phyloP scores from a whole-genome alignment of 2,329 filamentous ascomycete species.

The Ampelomyces quisqualis region DNA sequence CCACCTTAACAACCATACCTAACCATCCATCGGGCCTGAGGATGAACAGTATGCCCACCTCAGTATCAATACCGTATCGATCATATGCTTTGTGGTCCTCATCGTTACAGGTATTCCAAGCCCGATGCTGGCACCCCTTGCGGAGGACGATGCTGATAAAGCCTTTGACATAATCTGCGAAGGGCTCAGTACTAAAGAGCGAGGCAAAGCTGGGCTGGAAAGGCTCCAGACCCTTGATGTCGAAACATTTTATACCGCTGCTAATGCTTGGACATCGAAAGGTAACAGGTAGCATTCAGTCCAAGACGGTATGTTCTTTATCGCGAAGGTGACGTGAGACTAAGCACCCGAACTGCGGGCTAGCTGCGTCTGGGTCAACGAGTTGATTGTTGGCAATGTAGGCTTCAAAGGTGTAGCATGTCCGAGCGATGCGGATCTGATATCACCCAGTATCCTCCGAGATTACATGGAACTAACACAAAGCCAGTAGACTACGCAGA shows the following conservation, averaged over 20 bases:
- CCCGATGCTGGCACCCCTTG: conserved; percentile 12
- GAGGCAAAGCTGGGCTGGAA: conserved; percentile 10
- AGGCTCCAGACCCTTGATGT: conserved; percentile 12
- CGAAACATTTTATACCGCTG: conserved; percentile 15
- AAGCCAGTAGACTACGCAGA: conserved; percentile 8
- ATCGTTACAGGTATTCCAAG: conserved; percentile 38
- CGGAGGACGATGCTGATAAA: conserved; percentile 7
- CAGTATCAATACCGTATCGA: conserved; percentile 31
- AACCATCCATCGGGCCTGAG: conserved; percentile 40
- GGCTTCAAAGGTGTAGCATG: conserved; percentile 1
- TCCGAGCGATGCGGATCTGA: not conserved
- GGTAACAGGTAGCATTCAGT: conserved; percentile 15
- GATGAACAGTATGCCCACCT: conserved; percentile 31
- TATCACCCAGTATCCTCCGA: conserved; percentile 25
- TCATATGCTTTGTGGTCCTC: conserved; percentile 31
- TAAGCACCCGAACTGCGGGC: conserved; percentile 14
- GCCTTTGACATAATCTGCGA: conserved; percentile 20
- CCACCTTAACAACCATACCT: conserved; percentile 22
- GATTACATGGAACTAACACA: conserved; percentile 19
- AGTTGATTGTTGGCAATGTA: conserved; percentile 45
- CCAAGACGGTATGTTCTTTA: conserved; percentile 19
- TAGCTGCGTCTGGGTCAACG: conserved; percentile 45
- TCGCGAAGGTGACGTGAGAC: conserved; percentile 23
- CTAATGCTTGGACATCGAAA: conserved; percentile 1
- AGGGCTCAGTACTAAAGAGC: conserved; percentile 18